Evolutionary conservation across 2,329 filamentous ascomycete genomes (phyloP), one percentile per base, ranked within the genome.

Genomic region (Venturia effusa): DNA sequence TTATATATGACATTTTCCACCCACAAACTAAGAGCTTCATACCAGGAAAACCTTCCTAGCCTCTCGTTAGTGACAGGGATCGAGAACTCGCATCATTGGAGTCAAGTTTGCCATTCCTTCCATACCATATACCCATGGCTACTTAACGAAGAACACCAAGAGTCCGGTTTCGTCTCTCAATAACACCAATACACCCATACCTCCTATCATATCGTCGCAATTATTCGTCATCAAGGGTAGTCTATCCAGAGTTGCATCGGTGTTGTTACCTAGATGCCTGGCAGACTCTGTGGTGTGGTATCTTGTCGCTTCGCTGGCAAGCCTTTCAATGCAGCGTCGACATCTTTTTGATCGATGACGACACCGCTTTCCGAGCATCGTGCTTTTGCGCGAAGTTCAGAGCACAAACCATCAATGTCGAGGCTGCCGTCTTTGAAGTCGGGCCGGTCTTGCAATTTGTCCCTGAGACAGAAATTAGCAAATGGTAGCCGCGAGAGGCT

Each of bases 361-460:
- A 95, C 90, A 19, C 94, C 93, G 22, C 83, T 88, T 69, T 96
- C 90, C 0, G 92, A 96, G 75, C 94, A 99, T 73, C 93, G 94
- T 65, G 94, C 94, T 79, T 99, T 99, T 74, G 92, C 90, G 68
- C 93, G 90, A 17, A 99, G 84, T 73, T 99, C 92, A 4, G 88
- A 89, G 78, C 94, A 99, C 30, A 99, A 83, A 40, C 88, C 87
- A 72, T 99, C 94, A 60, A 99, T 88, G 69, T 99, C 94, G 68
- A 97, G 91, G 69, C 95, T 92, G 69, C 92, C 92, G 65, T 85
- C 89, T 72, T 92, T 89, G 69, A 96, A 94, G 73, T 89, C 92
- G 66, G 91, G 87, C 74, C 92, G 95, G 41, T 83, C 85, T 78
- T 95, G 90, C 27, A 97, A 77, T 77, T 90, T 91, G 75, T 96